Base-by-base conservation (phyloP, 805 yeast species). In the Lipomyces starkeyi region DNA sequence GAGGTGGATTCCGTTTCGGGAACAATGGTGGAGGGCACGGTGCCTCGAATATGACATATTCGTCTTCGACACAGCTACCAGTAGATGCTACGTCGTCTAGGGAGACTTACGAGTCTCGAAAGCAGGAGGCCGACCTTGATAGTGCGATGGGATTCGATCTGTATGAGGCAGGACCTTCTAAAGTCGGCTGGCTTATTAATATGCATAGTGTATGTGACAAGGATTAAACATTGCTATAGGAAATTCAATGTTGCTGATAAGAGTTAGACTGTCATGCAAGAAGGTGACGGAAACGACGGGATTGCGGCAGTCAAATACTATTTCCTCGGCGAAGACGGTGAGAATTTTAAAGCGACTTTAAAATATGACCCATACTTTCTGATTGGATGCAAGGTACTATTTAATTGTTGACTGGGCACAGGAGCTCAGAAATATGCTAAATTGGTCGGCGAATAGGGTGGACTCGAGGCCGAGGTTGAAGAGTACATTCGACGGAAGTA, bases 311-410 rank as follows among this genome's bases (percentile, higher is more conserved):
- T 94, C 2, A 98, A 95, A 74, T 93, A 90, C 78, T 96, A 96
- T 76, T 95, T 96, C 74, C 79, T 95, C 7, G 98, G 93, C 77
- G 97, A 91, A 74, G 98, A 93, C 77, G 99, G 99, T 59, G 99
- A 98, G 6, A 87, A 91, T 57, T 95, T 96, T 82, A 95, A 94
- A 76, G 88, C 93, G 3, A 89, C 97, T 0, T 79, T 91, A 14
- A 89, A 85, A 66, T 91, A 86, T 76, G 93, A 91, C 73, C 99
- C 99, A 0, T 95, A 95, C 77, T 91, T 95, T 75, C 85, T 89
- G 62, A 80, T 95, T 11, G 83, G 87, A 2, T 86, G 91, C 71
- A 81, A 85, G n/a, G 85, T 85, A 0, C 86, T 87, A 17, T 17
- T 25, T 32, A 40, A 6, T 20, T 55, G 35, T 49, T 29, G 35